Conservation (phyloP, 1,284 basidiomycete species). For the Marasmius sp. region DNA sequence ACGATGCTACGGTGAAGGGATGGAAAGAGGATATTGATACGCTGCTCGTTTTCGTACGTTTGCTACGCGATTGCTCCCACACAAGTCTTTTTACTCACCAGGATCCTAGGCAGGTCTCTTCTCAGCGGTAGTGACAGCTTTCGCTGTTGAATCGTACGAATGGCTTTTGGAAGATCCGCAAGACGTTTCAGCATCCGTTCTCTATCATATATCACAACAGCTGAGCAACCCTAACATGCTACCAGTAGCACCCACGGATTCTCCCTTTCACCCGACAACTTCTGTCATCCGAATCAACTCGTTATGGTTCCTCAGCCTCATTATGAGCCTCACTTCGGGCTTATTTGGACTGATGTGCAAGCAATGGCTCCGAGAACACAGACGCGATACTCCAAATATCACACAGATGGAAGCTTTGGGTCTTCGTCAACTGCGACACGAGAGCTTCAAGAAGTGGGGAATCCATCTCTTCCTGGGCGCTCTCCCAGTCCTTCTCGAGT, state of each 20-base stretch:
- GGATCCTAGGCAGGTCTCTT: background rate
- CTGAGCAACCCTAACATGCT: background rate
- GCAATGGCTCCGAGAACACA: slow-evolving; percentile 10
- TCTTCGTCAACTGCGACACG: background rate
- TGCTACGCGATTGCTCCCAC: background rate
- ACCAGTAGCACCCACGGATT: background rate
- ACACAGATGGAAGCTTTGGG: background rate
- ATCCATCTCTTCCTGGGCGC: background rate
- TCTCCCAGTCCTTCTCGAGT: background rate
- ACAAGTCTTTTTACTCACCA: background rate
- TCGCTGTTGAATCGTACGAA: slow-evolving; percentile 6
- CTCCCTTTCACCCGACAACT: background rate
- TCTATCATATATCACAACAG: background rate
- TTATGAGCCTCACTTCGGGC: slow-evolving; percentile 5
- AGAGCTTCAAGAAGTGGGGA: background rate
- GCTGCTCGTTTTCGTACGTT: slow-evolving; percentile 1
- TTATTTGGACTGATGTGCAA: slow-evolving; percentile 9
- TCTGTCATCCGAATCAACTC: background rate
- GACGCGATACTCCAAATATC: slow-evolving; percentile 3
- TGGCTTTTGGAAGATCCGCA: slow-evolving; percentile 1
- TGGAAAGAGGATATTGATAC: slow-evolving; percentile 1
- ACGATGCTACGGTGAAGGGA: background rate
- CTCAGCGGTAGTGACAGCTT: slow-evolving; percentile 5
- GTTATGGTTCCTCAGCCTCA: slow-evolving; percentile 11
- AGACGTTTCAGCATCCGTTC: background rate